Evolutionary conservation across 1,139 yeast species (phyloP), one percentile per base, ranked within the genome.

Genomic region (Magnusiomyces magnusii): DNA sequence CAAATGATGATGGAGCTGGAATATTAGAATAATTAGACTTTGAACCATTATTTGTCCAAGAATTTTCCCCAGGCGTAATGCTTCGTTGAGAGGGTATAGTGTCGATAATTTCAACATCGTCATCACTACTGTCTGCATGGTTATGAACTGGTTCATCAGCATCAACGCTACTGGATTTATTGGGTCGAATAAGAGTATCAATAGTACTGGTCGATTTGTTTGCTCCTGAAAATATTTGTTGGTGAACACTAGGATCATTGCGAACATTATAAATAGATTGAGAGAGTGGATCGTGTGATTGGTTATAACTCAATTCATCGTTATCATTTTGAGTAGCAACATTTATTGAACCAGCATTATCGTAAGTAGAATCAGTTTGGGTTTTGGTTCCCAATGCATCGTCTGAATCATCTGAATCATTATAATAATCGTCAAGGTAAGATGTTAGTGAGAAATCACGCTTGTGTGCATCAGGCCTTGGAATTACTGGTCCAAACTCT

Each of bases 341-440:
- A 7, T 13, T 13, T 31, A 13, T 31, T 41, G 44, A 41, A n/a
- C 19, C 49, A 7, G 21, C n/a, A 44, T 23, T 44, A 21, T 44
- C 27, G 21, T 9, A 39, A 39, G 10, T 5, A 19, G 17, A 19
- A 10, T 17, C 44, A 39, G 17, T 5, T 10, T 39, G 19, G 44
- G 7, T 39, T 39, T 39, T 5, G 17, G 3, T 39, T 39, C 19
- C 44, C 7, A 39, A 39, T 10, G 5, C 52, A 15, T 25, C 24
- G 3, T 52, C 55, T 2, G n/a, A 15, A 2, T 52, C 55, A 3
- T 24, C 23, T 3, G 34, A 17, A 41, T 52, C 47, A 25, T 52
- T 31, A 23, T 52, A 52, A 25, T 41, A 52, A 13, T 42, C 55
- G 17, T 52, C 55, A 52, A 52, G 47, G 41, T 52, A 52, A 17